phyloP scores from a whole-genome alignment of 192 early-diverging fungal genomes.

The Backusella mclennaniae region DNA sequence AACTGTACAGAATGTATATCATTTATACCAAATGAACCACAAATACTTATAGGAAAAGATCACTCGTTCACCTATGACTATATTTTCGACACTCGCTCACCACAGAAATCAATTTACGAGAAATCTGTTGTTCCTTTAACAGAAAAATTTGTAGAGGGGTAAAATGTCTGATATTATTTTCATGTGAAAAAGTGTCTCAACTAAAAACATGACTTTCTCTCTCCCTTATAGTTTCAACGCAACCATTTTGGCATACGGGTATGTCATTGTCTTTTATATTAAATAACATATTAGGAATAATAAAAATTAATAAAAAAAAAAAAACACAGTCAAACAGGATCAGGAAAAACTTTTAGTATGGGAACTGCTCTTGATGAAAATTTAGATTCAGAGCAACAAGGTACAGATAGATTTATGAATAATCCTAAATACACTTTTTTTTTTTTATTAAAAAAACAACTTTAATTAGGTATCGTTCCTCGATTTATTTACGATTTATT shows the following conservation, averaged over 20 bases:
- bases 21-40: constrained; percentile 54
- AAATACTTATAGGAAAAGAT: constrained; percentile 61
- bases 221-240: constrained; percentile 69
- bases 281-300: neutral
- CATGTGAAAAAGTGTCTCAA: neutral
- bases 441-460: neutral
- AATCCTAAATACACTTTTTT: too few relatives aligned
- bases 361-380: constrained; percentile 63
- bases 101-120: constrained; percentile 59
- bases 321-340: constrained; percentile 74
- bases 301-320: neutral
- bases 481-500: constrained; percentile 65
- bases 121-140: constrained; percentile 58
- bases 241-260: constrained; percentile 56
- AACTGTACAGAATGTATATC: constrained; percentile 61
- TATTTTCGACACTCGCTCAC: constrained; percentile 53
- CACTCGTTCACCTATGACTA: constrained; percentile 69
- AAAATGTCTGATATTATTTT: constrained; percentile 9
- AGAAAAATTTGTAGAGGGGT: constrained; percentile 74
- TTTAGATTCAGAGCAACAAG: constrained; percentile 7
- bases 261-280: neutral
- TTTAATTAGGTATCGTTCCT: constrained; percentile 61
- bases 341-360: constrained; percentile 95
- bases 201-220: neutral
- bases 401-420: neutral